Evolutionary conservation across 2,329 filamentous ascomycete genomes (phyloP), one percentile per base, ranked within the genome.

Genomic region (Neofusicoccum umdonicola): DNA sequence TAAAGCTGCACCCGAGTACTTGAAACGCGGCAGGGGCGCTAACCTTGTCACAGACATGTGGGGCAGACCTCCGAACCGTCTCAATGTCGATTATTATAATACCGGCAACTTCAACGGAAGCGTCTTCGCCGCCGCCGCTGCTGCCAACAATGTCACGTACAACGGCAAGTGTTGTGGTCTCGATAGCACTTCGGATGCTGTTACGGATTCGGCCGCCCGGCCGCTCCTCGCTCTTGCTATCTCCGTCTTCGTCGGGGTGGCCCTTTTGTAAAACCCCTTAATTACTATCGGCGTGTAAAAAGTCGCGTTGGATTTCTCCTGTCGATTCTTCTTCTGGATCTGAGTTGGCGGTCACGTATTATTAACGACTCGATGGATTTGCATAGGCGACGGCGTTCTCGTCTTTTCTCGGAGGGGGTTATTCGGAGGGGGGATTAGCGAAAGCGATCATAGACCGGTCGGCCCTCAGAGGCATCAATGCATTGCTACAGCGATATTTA

Each of bases 71-170:
- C 77, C 77, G 8, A 79, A 79, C 58, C 78, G 76, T 68, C 73
- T 79, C 27, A 73, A 79, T 41, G 77, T 79, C 12, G 77, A 79
- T 65, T 79, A 77, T 67, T 79, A 79, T 68, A 77, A 79, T 58
- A 57, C 69, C 34, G 77, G 77, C 4, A 69, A 70, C 4, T 66
- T 68, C 62, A 74, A 76, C 44, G 77, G 77, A 8, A 76, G 74
- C 17, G 77, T 79, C 12, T 79, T 79, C 62, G 73, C 75, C 62
- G 77, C 78, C 27, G 77, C 77, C 3, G 77, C 77, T 0, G 68
- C 67, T 3, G 85, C 87, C 69, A 95, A 94, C 76, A 88, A 89
- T 66, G 90, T 95, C 52, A 88, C 85, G 0, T 93, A 92, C 72
- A 82, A 82, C 51, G 74, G 82, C 48, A 65, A 76, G 4, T 90